Percentiles rank a stretch among this genome's conserved stretches.
Conservation (phyloP, 257 asterid genomes). For the Jaltomata sinuosa region DNA sequence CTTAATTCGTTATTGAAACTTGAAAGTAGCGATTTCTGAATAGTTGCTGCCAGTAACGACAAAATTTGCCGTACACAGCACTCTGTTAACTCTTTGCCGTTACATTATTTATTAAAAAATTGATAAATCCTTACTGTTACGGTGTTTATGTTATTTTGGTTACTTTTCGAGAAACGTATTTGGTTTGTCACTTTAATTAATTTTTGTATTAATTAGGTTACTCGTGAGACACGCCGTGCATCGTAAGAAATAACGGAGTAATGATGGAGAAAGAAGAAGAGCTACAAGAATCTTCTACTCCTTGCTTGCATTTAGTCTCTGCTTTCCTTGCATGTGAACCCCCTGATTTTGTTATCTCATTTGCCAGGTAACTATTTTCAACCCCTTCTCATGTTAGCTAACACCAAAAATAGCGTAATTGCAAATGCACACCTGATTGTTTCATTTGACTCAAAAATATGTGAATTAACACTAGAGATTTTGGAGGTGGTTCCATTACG, state of each 20-base stretch:
- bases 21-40: background rate
- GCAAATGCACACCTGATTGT: background rate
- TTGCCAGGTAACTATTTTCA: constrained; percentile 47
- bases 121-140: background rate
- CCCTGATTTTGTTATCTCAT: constrained; percentile 52
- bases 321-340: constrained; percentile 76
- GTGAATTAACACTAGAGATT: constrained; percentile 29
- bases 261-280: constrained; percentile 12
- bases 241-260: background rate
- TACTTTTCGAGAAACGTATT: background rate
- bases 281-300: constrained; percentile 13
- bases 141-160: background rate
- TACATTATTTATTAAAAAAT: background rate
- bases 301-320: constrained; percentile 38
- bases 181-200: background rate
- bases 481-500: constrained; percentile 64
- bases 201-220: background rate
- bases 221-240: background rate
- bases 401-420: background rate
- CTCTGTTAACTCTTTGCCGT: background rate
- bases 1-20: background rate
- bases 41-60: background rate
- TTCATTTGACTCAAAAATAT: background rate
- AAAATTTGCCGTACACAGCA: background rate
- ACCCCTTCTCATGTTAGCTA: background rate